Percentiles rank a stretch among this genome's conserved stretches.
phyloP scores from a whole-genome alignment of 805 yeast species.

The Candida chauliodis region DNA sequence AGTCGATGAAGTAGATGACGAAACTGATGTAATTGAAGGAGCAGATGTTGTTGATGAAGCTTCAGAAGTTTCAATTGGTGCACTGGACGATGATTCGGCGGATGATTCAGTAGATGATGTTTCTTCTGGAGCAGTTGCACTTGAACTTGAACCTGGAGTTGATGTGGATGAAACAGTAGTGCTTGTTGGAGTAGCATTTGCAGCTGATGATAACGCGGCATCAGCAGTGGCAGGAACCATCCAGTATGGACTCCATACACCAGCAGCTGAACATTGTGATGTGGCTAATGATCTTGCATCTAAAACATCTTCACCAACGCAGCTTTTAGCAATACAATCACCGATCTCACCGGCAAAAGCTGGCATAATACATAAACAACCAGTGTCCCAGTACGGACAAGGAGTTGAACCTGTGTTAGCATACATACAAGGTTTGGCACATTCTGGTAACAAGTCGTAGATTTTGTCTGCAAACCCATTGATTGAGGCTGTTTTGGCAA shows the following conservation, averaged over 20 bases:
- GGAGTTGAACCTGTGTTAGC: conserved; percentile 40
- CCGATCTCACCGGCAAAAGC: conserved; percentile 30
- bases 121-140: conserved; percentile 1
- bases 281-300: conserved; percentile 26
- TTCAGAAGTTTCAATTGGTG: conserved; percentile 1
- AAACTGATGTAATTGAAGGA: not conserved
- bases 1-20: conserved; percentile 3
- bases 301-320: conserved; percentile 28
- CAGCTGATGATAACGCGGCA: conserved; percentile 20
- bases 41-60: conserved; percentile 1
- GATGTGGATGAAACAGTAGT: not conserved
- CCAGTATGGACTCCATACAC: conserved; percentile 32
- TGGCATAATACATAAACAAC: conserved; percentile 43
- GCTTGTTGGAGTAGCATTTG: conserved; percentile 14
- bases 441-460: conserved; percentile 32
- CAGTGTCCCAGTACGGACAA: conserved; percentile 44
- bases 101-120: conserved; percentile 4
- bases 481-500: conserved; percentile 44
- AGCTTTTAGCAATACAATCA: conserved; percentile 34
- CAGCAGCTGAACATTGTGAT: conserved; percentile 18
- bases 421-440: conserved; percentile 37
- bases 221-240: conserved; percentile 14
- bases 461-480: conserved; percentile 33
- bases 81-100: not conserved
- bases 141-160: not conserved